A percentile compares a stretch with the other conserved stretches of the same genome.
These are phyloP conservation scores for Danielozyma ontarioensis DNA, from an alignment of 805 yeast genomes.

Conservation along the genomic window DNA sequence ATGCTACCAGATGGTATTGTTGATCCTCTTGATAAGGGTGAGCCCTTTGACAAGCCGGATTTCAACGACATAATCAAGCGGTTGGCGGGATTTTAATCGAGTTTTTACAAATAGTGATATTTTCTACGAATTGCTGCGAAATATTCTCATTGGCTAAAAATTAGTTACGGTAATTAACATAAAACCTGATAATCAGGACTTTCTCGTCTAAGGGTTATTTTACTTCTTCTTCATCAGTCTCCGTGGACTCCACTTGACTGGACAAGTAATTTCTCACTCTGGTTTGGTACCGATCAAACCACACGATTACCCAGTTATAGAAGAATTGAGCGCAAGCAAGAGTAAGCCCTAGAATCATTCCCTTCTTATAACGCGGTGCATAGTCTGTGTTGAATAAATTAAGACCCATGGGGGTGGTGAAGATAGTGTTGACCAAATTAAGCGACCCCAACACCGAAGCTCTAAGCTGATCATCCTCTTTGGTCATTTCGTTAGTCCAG, in stretches of 20 bases:
- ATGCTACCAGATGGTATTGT: not conserved
- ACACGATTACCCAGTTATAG: constrained; percentile 1
- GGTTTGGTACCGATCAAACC: constrained; percentile 3
- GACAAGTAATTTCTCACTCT: not conserved
- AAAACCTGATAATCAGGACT: no score
- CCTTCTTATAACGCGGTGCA: constrained; percentile 3
- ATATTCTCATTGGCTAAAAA: no score
- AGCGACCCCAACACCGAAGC: constrained; percentile 4
- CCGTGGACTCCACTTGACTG: not conserved
- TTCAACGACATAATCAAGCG: not conserved
- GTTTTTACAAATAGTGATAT: not conserved
- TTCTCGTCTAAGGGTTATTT: no score
- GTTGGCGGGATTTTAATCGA: not conserved
- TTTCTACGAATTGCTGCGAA: no score
- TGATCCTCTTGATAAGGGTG: not conserved
- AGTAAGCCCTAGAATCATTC: constrained; percentile 1
- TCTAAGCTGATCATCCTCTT: constrained; percentile 3
- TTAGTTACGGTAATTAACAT: no score
- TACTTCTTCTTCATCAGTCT: no score
- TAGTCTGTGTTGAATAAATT: constrained; percentile 1
- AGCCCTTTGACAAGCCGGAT: not conserved
- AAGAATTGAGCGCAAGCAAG: constrained; percentile 1
- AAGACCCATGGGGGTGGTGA: not conserved
- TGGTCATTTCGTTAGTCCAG: constrained; percentile 4
- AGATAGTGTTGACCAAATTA: not conserved